Conservation (phyloP, 345 rosid genomes). For the Gossypium mustelinum region DNA sequence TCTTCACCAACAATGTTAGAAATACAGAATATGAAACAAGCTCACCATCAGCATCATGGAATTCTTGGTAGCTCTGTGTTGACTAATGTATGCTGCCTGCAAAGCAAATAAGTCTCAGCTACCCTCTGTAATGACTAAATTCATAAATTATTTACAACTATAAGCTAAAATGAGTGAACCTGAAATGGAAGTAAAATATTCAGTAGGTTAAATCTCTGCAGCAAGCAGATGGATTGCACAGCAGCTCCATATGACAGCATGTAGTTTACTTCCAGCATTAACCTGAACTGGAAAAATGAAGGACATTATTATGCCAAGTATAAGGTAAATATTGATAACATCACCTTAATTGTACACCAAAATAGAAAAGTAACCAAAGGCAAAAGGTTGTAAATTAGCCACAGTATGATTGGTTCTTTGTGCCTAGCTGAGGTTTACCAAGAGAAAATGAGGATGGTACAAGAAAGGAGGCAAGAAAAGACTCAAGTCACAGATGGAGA, state of each 20-base stretch:
- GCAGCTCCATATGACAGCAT: conserved; percentile 97
- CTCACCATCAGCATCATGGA: conserved; percentile 77
- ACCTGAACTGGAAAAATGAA: conserved; percentile 54
- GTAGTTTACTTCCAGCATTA: conserved; percentile 86
- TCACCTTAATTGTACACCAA: not conserved
- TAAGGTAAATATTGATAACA: conserved; percentile 5
- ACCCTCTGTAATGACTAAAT: not conserved
- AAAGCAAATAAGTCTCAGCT: conserved; percentile 22
- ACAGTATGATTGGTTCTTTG: not conserved
- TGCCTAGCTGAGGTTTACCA: not conserved
- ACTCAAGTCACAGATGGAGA: not conserved
- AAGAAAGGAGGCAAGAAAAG: not conserved
- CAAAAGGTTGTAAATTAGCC: not conserved
- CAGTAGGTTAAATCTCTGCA: conserved; percentile 71
- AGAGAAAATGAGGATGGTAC: not conserved
- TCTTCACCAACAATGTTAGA: not conserved
- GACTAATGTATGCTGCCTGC: conserved; percentile 75
- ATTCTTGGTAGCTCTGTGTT: conserved; percentile 34
- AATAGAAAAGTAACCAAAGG: not conserved
- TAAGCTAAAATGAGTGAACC: conserved; percentile 35
- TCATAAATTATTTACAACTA: not conserved
- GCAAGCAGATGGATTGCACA: conserved; percentile 63
- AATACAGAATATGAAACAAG: not conserved
- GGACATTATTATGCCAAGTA: conserved; percentile 20
- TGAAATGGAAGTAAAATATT: conserved; percentile 75